Evolutionary conservation across 371 early-diverging fungal genomes (phyloP).

Genomic region (Rhizopus arrhizus): DNA sequence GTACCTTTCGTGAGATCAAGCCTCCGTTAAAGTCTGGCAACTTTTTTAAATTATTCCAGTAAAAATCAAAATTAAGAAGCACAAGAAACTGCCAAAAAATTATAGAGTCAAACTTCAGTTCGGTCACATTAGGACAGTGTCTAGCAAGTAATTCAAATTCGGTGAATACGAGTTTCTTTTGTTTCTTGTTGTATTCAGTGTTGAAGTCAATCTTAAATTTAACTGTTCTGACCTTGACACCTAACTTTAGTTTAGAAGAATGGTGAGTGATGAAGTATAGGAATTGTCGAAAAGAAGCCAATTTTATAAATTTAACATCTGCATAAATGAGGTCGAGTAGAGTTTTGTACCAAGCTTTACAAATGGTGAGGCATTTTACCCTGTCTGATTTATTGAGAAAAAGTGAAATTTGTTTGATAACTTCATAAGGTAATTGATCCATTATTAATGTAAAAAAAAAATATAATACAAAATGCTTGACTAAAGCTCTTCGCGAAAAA

Average conservation of each 20-base stretch:
- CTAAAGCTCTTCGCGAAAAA: no score
- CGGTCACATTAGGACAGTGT: conserved; percentile 10
- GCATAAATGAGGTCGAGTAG: conserved; percentile 12
- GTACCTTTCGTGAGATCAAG: background rate
- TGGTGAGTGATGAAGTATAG: conserved; percentile 23
- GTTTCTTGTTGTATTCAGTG: background rate
- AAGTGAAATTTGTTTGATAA: conserved; percentile 14
- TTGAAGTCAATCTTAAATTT: background rate
- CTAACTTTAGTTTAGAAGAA: background rate
- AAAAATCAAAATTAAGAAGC: conserved; percentile 1
- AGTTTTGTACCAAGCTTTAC: conserved; percentile 18
- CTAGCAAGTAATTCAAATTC: conserved; percentile 23
- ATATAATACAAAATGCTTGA: no score
- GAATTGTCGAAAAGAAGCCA: conserved; percentile 8
- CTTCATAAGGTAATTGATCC: conserved; percentile 16
- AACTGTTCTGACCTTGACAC: conserved; percentile 2
- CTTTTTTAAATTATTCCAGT: conserved; percentile 9
- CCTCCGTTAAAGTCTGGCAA: conserved; percentile 3
- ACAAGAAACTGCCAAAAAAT: conserved; percentile 13
- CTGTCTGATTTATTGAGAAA: conserved; percentile 6
- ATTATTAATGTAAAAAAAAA: background rate
- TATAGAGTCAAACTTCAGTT: conserved; percentile 5
- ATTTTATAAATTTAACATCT: conserved; percentile 8
- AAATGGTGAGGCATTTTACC: conserved; percentile 8
- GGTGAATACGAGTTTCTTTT: conserved; percentile 13